Evolutionary conservation across 2,329 filamentous ascomycete species (phyloP).

Genomic region (Proliferodiscus dingleyae): DNA sequence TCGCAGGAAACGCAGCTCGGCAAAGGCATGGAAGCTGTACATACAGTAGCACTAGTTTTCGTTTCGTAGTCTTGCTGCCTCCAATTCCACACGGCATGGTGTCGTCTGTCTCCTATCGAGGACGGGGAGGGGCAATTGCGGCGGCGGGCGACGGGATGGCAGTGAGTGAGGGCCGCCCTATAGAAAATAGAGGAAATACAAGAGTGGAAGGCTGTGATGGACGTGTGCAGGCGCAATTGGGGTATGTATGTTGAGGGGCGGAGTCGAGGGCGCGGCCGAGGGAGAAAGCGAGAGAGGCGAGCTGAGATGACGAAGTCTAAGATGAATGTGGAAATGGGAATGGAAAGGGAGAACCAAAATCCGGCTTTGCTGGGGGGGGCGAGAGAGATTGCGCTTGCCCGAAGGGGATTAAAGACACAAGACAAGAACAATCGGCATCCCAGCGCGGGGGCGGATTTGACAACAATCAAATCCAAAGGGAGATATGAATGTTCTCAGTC

Average conservation of each 20-base stretch:
- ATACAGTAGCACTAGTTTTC: constrained; percentile 70
- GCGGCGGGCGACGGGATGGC: background rate
- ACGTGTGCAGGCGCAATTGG: background rate
- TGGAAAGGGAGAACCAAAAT: no score
- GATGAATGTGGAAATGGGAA: no score
- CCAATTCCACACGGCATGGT: constrained; percentile 36
- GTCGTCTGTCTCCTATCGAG: background rate
- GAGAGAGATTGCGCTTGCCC: no score
- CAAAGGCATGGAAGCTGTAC: constrained; percentile 39
- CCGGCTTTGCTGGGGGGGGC: no score
- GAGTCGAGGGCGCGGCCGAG: background rate
- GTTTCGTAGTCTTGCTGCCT: constrained; percentile 62
- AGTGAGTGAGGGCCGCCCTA: no score
- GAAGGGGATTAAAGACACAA: no score
- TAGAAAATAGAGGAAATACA: background rate
- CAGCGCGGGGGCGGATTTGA: no score
- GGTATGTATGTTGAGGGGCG: background rate
- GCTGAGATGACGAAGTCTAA: background rate
- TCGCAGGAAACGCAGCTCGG: no score
- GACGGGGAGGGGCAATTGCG: background rate
- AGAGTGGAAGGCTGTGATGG: background rate
- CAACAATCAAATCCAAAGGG: no score
- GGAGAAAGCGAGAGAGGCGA: background rate
- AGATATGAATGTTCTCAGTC: no score
- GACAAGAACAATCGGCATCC: no score